A percentile compares a stretch with the other conserved stretches of the same genome.
phyloP scores from a whole-genome alignment of 129 eudicot species.

The Calendula officinalis region DNA sequence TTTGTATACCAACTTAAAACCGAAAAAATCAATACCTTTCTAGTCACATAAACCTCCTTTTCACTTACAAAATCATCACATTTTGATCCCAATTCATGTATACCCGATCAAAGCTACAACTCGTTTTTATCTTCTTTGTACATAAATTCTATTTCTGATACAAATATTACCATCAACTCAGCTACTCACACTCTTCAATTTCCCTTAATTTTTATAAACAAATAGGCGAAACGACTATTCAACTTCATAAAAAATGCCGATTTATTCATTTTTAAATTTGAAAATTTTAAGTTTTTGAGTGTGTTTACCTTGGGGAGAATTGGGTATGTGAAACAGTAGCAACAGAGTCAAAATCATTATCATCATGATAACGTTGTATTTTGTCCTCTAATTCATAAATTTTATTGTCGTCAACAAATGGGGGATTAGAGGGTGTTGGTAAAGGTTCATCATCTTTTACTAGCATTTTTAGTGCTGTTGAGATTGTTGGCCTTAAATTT shows the following conservation, averaged over 20 bases:
- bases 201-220: conserved; percentile 13
- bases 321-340: conserved; percentile 63
- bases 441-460: conserved; percentile 56
- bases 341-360: conserved; percentile 39
- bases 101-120: conserved; percentile 3
- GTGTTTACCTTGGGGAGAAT: conserved; percentile 54
- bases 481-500: conserved; percentile 65
- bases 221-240: conserved; percentile 3
- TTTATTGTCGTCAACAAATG: conserved; percentile 59
- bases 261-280: not conserved
- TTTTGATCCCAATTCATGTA: conserved; percentile 12
- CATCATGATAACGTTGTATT: conserved; percentile 29
- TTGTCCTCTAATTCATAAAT: conserved; percentile 32
- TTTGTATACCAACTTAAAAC: conserved; percentile 17
- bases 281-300: not conserved
- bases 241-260: not conserved
- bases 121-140: conserved; percentile 15
- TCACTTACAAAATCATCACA: conserved; percentile 11
- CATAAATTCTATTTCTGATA: not conserved
- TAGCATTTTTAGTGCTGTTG: conserved; percentile 62
- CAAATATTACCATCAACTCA: conserved; percentile 9
- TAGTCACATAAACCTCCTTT: conserved; percentile 9
- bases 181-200: conserved; percentile 3
- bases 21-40: conserved; percentile 2
- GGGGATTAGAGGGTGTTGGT: conserved; percentile 67